Percentiles rank a stretch among this genome's conserved stretches.
Conservation (phyloP, 2,329 filamentous ascomycete genomes). For the Huntiella decipiens region DNA sequence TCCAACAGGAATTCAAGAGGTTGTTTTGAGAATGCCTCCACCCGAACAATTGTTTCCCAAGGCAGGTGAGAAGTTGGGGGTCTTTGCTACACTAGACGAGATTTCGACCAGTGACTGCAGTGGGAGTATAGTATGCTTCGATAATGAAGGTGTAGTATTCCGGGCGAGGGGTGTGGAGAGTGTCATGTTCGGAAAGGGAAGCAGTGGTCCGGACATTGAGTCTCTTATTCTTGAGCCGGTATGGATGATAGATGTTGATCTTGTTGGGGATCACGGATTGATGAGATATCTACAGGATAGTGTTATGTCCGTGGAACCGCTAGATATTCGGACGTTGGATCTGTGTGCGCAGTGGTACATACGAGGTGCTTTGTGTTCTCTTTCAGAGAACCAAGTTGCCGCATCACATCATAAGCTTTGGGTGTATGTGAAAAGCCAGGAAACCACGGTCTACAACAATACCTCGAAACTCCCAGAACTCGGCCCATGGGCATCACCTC, state of each 20-base stretch:
- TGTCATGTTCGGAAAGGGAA: background rate
- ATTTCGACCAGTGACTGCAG: background rate
- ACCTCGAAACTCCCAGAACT: too few relatives aligned
- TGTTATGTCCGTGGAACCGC: too few relatives aligned
- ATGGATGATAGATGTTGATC: constrained; percentile 10
- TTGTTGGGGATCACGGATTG: background rate
- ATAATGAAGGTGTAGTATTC: background rate
- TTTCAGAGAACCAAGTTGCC: background rate
- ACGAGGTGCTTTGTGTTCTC: background rate
- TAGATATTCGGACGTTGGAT: too few relatives aligned
- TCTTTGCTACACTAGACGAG: background rate
- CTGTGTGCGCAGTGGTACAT: too few relatives aligned
- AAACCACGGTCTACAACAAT: too few relatives aligned
- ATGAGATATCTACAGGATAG: too few relatives aligned
- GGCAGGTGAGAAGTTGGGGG: background rate
- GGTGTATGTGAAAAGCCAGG: background rate
- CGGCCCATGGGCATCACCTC: too few relatives aligned
- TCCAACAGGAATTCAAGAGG: background rate
- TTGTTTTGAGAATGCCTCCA: background rate
- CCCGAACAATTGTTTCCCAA: background rate
- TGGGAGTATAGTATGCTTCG: background rate
- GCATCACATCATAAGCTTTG: background rate
- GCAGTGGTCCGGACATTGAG: background rate
- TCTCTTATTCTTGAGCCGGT: background rate
- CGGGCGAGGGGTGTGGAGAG: background rate